Evolutionary conservation across 2,329 filamentous ascomycete species (phyloP), one percentile per base, ranked within the genome.

Genomic region (Huntiella savannae): DNA sequence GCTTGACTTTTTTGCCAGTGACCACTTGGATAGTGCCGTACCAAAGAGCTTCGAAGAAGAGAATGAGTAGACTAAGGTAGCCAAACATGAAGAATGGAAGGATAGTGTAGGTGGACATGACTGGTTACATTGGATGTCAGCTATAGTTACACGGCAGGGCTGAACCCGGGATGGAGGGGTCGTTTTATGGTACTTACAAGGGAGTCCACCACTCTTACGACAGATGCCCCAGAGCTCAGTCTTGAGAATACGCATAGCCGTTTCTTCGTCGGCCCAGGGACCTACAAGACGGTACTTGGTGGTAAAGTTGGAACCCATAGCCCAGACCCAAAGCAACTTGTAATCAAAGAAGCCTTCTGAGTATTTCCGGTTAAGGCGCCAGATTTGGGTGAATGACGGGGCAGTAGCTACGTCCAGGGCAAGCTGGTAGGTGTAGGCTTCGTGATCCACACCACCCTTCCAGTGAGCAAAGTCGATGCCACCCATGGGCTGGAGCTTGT

Each of bases 381-480:
- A 44, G 4, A 68, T 54, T 28, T 63, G 55, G 0, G 50, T 48
- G 11, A 63, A 55, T 1, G 54, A 59, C 0, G 66, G 65, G 0
- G 64, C 66, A 3, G 64, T 54, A 2, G 62, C 63, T 52, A 68
- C 65, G 51, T 69, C 67, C 0, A 66, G 55, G 0, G 66, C 66
- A 3, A 70, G 59, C 55, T 70, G 67, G 54, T 68, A 69, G 0
- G 63, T 63, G 50, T 70, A 70, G 47, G 60, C 62, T 49, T 70
- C 67, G 44, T 69, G 66, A 39, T 70, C 66, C 1, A 69, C 65
- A 7, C 63, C 66, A 45, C 61, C 57, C 51, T 63, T 62, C 17
- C 51, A 56, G 16, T 55, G 49, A 43, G 54, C 59, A 17, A 61
- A 52, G 45, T 60, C 60, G 50, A 62, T 62, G 8, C 53, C 52